Base-by-base conservation (phyloP, 2,329 filamentous ascomycete genomes). In the Claviceps lovelessii region DNA sequence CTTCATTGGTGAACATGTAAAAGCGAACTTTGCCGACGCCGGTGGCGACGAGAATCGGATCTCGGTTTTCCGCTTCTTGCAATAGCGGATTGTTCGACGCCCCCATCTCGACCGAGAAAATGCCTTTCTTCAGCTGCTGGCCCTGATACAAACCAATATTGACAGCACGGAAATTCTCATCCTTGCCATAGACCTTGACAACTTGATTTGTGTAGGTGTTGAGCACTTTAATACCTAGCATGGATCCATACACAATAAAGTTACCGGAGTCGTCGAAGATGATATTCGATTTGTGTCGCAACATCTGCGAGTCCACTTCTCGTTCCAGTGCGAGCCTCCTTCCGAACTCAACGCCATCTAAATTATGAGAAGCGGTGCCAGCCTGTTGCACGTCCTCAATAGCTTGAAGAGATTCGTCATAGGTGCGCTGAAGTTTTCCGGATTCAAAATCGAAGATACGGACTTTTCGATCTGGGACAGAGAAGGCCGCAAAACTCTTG, bases 1-100 rank as follows among this genome's bases (percentile, higher is more conserved):
- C 80, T 44, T 95, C 87, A 68, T 96, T 95, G 41, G 88, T 95
- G 70, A 96, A 98, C 83, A 97, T 90, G 77, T 96, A 98, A 72
- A 98, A 98, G 45, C 94, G 86, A 33, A 86, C 81, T 71, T 95
- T 97, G 58, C 84, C 86, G 49, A 87, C 84, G 0, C 84, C 91
- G 0, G 93, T 97, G 10, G 81, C 78, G 48, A 94, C 79, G 8
- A 98, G 75, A 65, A 97, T 91, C 0, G 94, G 90, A 66, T 98
- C 93, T 58, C 90, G 80, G 23, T 83, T 81, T 70, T 96, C 91
- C 1, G 93, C 88, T 73, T 96, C 90, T 65, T 93, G 88, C 2
- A 98, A 78, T 1, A 98, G 78, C 0, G 94, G 93, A 67, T 98
- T 98, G 62, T 81, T 86, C 39, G 88, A 95, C 0, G 94, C 93